These are phyloP conservation scores for Agarophyton chilense DNA, from an alignment of 23 red algal species.

Conservation along the genomic window DNA sequence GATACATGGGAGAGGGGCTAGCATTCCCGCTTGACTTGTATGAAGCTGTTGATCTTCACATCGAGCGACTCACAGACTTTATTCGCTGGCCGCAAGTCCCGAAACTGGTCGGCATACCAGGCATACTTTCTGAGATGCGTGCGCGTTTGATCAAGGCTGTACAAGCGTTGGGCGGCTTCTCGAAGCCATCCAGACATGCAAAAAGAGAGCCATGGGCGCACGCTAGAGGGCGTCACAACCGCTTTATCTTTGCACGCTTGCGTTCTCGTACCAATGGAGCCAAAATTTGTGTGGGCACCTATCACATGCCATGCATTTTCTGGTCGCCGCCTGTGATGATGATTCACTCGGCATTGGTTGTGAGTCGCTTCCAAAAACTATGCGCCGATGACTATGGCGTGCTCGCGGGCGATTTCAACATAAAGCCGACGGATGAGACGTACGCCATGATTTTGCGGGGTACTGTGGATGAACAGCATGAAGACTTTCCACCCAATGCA, in stretches of 20 bases:
- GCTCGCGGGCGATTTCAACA: slow-evolving; percentile 81
- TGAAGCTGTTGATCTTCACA: slow-evolving; percentile 61
- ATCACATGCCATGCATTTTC: slow-evolving; percentile 87
- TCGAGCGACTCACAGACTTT: slow-evolving; percentile 67
- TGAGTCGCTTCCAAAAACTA: slow-evolving; percentile 63
- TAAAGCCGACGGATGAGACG: slow-evolving; percentile 67
- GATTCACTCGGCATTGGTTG: slow-evolving; percentile 69
- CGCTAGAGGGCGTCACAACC: slow-evolving; percentile 60
- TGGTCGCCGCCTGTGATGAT: slow-evolving; percentile 78
- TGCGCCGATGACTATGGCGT: slow-evolving; percentile 70
- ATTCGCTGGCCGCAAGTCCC: slow-evolving; percentile 55
- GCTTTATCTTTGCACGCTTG: slow-evolving; percentile 68
- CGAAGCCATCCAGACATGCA: background rate
- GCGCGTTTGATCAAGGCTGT: slow-evolving; percentile 29
- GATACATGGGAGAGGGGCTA: slow-evolving; percentile 78
- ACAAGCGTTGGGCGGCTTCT: slow-evolving; percentile 33
- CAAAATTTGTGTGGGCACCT: slow-evolving; percentile 64
- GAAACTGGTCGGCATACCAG: slow-evolving; percentile 11
- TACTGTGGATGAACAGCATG: slow-evolving; percentile 36
- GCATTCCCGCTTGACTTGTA: slow-evolving; percentile 73
- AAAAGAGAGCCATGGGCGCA: slow-evolving; percentile 64
- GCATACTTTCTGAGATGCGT: slow-evolving; percentile 18
- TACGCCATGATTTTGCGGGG: slow-evolving; percentile 75
- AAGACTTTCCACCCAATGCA: slow-evolving; percentile 35
- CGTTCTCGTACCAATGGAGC: slow-evolving; percentile 69